Base-by-base conservation (phyloP, 768 basidiomycete genomes). In the Inosperma sp. region DNA sequence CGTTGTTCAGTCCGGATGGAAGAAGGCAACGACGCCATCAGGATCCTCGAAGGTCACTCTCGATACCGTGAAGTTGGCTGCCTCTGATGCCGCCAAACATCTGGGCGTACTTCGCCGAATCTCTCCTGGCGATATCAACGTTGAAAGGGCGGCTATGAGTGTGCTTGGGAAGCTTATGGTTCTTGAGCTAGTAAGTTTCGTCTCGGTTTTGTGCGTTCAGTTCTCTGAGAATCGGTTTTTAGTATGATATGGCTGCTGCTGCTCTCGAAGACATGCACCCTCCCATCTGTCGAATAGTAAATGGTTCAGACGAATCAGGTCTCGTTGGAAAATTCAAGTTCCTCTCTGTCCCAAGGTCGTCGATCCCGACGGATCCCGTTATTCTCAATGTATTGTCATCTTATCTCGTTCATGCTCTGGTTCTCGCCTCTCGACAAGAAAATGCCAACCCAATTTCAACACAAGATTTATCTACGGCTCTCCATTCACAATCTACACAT, bases 141-240 rank as follows among this genome's bases (percentile, higher is more conserved):
- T 89, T 5, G 90, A 92, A 66, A 75, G 83, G 30, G 87, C 86
- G 2, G 88, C 84, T 1, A 75, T 75, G 43, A 83, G 82, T 51
- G 67, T 90, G 4, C 61, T 82, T 5, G 84, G 79, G 7, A 89
- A 88, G 63, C 65, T 91, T 2, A 71, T 88, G 21, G 58, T 74
- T 19, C 61, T 91, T 42, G 85, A 88, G 56, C 70, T 88, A 80
- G 89, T 91, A 59, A 46, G 88, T 74, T 29, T 5, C n/a, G 17
- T 16, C 17, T 46, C 25, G 13, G 12, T n/a, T 49, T 29, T 16
- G 34, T 26, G 17, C 16, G 42, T 9, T 2, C 25, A 30, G 26
- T 56, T 17, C 49, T 22, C 13, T 53, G 19, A 52, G 7, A 26
- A 40, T 22, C 30, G 14, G 9, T 23, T 34, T 29, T n/a, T 52